Percentiles rank a stretch among this genome's conserved stretches.
Evolutionary conservation across 352 stramenopile species (phyloP).

Genomic region (Pythium phragmiticola): DNA sequence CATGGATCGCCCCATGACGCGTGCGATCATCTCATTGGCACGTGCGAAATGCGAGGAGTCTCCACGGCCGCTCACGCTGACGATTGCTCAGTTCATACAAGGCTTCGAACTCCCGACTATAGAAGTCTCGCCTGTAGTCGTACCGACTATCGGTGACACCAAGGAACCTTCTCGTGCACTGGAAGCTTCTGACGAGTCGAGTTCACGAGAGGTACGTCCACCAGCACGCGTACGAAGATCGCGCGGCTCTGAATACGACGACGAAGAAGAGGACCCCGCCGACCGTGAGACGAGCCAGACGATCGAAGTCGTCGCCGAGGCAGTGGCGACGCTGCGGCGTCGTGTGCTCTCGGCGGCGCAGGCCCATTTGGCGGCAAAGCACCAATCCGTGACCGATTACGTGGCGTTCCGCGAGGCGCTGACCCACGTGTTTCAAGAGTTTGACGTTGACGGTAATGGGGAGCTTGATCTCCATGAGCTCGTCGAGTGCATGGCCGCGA

Average conservation of each 20-base stretch:
- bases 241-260: not conserved
- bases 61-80: constrained; percentile 44
- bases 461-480: constrained; percentile 57
- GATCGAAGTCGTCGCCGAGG: constrained; percentile 38
- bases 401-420: constrained; percentile 55
- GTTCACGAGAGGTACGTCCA: not conserved
- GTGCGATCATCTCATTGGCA: constrained; percentile 61
- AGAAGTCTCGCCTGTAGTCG: not conserved
- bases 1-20: constrained; percentile 61
- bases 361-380: constrained; percentile 27
- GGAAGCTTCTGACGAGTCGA: not conserved
- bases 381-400: constrained; percentile 38
- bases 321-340: constrained; percentile 36
- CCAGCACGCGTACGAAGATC: not conserved
- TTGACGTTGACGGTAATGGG: constrained; percentile 55
- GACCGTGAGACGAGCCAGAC: constrained; percentile 14
- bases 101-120: constrained; percentile 46
- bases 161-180: not conserved
- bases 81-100: constrained; percentile 44
- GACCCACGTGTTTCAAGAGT: constrained; percentile 45
- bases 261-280: not conserved
- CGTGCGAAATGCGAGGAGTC: constrained; percentile 42
- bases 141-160: not conserved
- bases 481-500: constrained; percentile 43
- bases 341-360: constrained; percentile 43